These are phyloP conservation scores for Yamadazyma scolyti DNA, from an alignment of 805 yeast genomes.

Conservation along the genomic window DNA sequence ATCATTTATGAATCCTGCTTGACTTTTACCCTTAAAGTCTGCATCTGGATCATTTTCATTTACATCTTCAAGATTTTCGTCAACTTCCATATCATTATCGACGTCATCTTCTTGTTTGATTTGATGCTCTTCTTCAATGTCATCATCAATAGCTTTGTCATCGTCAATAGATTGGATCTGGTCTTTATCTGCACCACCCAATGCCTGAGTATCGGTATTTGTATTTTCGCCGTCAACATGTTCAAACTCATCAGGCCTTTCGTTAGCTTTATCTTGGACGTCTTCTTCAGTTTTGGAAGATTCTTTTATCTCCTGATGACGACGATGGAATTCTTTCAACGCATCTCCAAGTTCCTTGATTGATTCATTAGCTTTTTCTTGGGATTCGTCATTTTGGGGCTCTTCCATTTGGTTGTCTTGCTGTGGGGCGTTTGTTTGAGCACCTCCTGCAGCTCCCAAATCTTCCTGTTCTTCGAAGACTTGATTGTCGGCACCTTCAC, in stretches of 20 bases:
- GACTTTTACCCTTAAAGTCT: slow-evolving; percentile 46
- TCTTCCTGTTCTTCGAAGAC: slow-evolving; percentile 59
- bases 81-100: slow-evolving; percentile 24
- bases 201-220: slow-evolving; percentile 80
- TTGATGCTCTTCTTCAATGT: slow-evolving; percentile 26
- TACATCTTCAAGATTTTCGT: slow-evolving; percentile 23
- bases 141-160: slow-evolving; percentile 79
- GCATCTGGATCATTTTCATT: slow-evolving; percentile 35
- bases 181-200: slow-evolving; percentile 84
- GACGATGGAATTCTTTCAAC: slow-evolving; percentile 84
- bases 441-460: slow-evolving; percentile 63
- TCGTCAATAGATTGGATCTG: slow-evolving; percentile 75
- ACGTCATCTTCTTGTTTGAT: slow-evolving; percentile 29
- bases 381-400: slow-evolving; percentile 45
- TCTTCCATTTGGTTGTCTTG: slow-evolving; percentile 37
- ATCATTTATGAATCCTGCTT: slow-evolving; percentile 51
- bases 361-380: slow-evolving; percentile 70
- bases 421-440: slow-evolving; percentile 38
- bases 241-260: slow-evolving; percentile 81
- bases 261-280: slow-evolving; percentile 52
- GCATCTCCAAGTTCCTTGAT: slow-evolving; percentile 89
- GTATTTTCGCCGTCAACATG: slow-evolving; percentile 79
- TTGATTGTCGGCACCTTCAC: slow-evolving; percentile 58
- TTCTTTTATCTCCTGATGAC: slow-evolving; percentile 83
- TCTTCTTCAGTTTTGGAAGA: slow-evolving; percentile 53